Base-by-base conservation (phyloP, 768 basidiomycete genomes). In the Trametes villosa region DNA sequence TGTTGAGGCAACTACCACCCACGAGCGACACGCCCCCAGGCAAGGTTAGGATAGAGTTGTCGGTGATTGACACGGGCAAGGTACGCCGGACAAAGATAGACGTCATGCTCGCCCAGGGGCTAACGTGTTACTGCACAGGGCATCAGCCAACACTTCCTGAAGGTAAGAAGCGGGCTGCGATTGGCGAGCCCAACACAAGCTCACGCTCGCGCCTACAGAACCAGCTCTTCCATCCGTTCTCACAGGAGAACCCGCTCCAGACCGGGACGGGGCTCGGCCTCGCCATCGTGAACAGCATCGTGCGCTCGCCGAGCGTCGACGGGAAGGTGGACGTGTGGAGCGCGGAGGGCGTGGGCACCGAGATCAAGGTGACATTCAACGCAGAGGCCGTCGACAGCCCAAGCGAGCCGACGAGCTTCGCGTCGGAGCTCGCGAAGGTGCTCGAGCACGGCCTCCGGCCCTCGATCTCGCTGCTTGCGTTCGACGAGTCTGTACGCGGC, bases 241-340 rank as follows among this genome's bases (percentile, higher is more conserved):
- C 94, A 0, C 96, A 98, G 77, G 96, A 97, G 74, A 96, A 96
- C 66, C 94, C 95, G 0, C 73, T 96, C 6, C 94, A 96, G 68
- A 87, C 93, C 1, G 95, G 95, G 1, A 97, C 95, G 1, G 96
- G 95, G 6, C 83, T 98, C 9, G 96, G 96, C 11, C 85, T 97
- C 24, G 95, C 96, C 31, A 97, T 98, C 65, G 96, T 97, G 70
- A 94, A 91, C 77, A 93, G 89, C 66, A 97, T 97, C 64, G 84
- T 96, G 36, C 86, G 85, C 17, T 93, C 92, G 2, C 87, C 91
- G 45, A 91, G 87, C 64, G 87, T 98, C 53, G 84, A 87, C 27
- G 96, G 96, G 46, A 94, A 94, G 68, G 90, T 97, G 38, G 96
- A 97, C 67, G 95, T 98, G 11, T 89, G 88, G 87, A 96, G 93